Conservation (phyloP, 2,329 filamentous ascomycete species). For the Lecanicillium sp. region DNA sequence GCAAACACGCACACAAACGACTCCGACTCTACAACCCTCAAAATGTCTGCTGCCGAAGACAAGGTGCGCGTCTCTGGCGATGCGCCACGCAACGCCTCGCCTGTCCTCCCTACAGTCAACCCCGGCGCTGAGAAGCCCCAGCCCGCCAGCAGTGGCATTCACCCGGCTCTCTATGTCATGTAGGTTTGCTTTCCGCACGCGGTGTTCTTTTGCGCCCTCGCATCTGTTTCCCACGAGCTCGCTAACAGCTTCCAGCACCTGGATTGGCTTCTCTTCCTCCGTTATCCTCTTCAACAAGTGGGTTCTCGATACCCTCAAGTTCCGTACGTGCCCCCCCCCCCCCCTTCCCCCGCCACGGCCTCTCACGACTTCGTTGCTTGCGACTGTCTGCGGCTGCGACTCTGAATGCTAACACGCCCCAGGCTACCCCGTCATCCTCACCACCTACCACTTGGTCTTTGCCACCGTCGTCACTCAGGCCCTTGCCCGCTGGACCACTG, state of each 20-base stretch:
- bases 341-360: neutral
- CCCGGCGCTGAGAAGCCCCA: constrained; percentile 66
- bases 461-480: constrained; percentile 92
- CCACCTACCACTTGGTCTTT: constrained; percentile 92
- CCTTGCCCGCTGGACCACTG: constrained; percentile 78
- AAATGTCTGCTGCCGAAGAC: constrained; percentile 17
- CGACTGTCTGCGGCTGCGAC: too few relatives aligned
- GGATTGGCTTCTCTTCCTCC: constrained; percentile 87
- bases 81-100: constrained; percentile 37
- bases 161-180: constrained; percentile 81
- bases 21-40: constrained; percentile 7
- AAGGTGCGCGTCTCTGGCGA: constrained; percentile 15
- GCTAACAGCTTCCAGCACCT: constrained; percentile 53
- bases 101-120: constrained; percentile 76
- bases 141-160: constrained; percentile 58
- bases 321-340: constrained; percentile 42
- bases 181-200: constrained; percentile 33
- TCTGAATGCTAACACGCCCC: too few relatives aligned
- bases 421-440: constrained; percentile 75
- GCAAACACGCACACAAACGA: neutral
- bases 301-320: constrained; percentile 79
- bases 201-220: too few relatives aligned
- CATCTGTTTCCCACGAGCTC: constrained; percentile 10
- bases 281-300: constrained; percentile 99
- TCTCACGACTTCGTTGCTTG: constrained; percentile 72